A percentile compares a stretch with the other conserved stretches of the same genome.
Conservation (phyloP, 305 asterid species). For the Nicotiana rustica region DNA sequence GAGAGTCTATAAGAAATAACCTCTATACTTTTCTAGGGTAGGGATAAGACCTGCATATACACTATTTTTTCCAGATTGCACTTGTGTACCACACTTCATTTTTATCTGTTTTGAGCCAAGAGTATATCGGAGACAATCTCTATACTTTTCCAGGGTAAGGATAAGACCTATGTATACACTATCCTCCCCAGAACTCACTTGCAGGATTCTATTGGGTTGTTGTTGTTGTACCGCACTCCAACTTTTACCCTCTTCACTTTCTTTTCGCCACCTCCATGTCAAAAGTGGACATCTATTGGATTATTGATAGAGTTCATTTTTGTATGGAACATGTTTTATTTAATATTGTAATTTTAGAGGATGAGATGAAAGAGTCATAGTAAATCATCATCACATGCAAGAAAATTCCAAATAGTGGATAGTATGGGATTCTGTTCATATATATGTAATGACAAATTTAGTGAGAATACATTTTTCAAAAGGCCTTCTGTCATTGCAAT, state of each 20-base stretch:
- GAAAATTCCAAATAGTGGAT: slow-evolving; percentile 27
- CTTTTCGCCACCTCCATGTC: neutral
- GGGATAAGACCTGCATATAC: no score
- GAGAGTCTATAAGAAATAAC: no score
- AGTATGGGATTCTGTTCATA: slow-evolving; percentile 29
- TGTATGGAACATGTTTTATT: neutral
- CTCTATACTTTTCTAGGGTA: no score
- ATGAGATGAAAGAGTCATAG: neutral
- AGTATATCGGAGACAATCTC: no score
- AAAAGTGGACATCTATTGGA: neutral
- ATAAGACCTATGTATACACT: no score
- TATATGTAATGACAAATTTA: slow-evolving; percentile 3
- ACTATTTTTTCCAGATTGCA: no score
- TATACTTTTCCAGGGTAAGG: no score
- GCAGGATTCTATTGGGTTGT: no score
- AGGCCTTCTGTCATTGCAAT: neutral
- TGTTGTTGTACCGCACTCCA: no score
- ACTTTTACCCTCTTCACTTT: neutral
- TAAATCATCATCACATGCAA: neutral
- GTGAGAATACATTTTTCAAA: slow-evolving; percentile 1
- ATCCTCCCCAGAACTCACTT: no score
- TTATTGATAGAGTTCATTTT: neutral
- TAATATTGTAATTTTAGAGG: neutral
- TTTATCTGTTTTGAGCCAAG: no score
- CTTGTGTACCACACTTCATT: no score